Evolutionary conservation across 306 rosid genomes (phyloP).

Genomic region (Amphicarpaea edgeworthii): DNA sequence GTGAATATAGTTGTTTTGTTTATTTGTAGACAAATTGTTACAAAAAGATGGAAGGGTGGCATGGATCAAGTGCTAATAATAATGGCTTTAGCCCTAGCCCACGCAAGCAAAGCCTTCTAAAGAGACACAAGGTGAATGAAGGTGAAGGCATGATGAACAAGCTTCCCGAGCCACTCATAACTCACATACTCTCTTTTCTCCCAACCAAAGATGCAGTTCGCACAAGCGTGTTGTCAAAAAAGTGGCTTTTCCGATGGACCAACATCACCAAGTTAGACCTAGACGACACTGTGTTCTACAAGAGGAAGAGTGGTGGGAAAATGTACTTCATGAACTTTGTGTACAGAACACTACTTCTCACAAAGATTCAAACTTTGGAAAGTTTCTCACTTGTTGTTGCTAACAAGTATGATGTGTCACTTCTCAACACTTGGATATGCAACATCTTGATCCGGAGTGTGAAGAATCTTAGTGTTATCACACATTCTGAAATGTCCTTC

Average conservation of each 20-base stretch:
- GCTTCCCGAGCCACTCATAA: slow-evolving; percentile 1
- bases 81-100: no score
- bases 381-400: background rate
- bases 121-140: background rate
- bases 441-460: background rate
- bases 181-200: slow-evolving; percentile 9
- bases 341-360: background rate
- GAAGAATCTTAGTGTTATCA: background rate
- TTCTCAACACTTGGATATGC: slow-evolving; percentile 35
- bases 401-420: background rate
- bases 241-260: slow-evolving; percentile 32
- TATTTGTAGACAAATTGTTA: background rate
- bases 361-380: background rate
- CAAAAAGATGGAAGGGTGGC: background rate
- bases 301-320: background rate
- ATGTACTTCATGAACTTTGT: background rate
- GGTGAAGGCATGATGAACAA: slow-evolving; percentile 3
- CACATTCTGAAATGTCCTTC: background rate
- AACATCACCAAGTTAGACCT: slow-evolving; percentile 32
- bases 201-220: slow-evolving; percentile 32
- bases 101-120: background rate
- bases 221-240: slow-evolving; percentile 35
- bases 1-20: background rate
- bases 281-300: background rate
- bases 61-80: background rate